Conservation (phyloP, 495 filamentous ascomycete genomes). For the Cercophora scortea region DNA sequence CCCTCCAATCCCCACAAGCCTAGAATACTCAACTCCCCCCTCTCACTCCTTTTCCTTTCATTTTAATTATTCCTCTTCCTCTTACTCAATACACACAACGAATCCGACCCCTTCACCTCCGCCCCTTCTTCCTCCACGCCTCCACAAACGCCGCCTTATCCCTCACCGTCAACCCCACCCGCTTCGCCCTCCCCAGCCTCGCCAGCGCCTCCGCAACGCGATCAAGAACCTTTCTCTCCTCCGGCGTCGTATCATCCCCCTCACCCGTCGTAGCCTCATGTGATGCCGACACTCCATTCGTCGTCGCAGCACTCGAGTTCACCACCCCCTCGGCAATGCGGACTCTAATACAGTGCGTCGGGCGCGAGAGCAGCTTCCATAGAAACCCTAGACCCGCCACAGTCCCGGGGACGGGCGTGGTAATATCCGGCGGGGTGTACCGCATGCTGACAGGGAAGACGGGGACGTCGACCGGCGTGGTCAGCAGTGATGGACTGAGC, state of each 20-base stretch:
- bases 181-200: slow-evolving; percentile 82
- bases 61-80: too few species aligned
- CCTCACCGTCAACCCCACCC: slow-evolving; percentile 70
- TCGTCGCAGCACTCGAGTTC: slow-evolving; percentile 20
- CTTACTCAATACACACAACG: too few species aligned
- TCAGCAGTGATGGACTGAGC: slow-evolving; percentile 64
- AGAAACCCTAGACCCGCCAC: slow-evolving; percentile 52
- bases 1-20: too few species aligned
- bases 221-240: slow-evolving; percentile 60
- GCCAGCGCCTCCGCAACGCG: slow-evolving; percentile 78
- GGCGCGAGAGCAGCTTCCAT: slow-evolving; percentile 77
- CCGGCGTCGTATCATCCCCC: slow-evolving; percentile 33
- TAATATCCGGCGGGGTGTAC: slow-evolving; percentile 81
- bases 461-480: slow-evolving; percentile 51
- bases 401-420: slow-evolving; percentile 73
- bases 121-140: slow-evolving; percentile 32
- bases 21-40: too few species aligned
- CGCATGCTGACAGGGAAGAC: slow-evolving; percentile 87
- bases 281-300: slow-evolving; percentile 12
- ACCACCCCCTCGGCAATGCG: slow-evolving; percentile 70
- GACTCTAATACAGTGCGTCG: slow-evolving; percentile 83
- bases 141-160: slow-evolving; percentile 80
- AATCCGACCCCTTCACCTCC: too few species aligned
- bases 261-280: slow-evolving; percentile 19
- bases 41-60: too few species aligned